These are phyloP conservation scores for Filobasidium wieringae DNA, from an alignment of 768 basidiomycete genomes.

Conservation along the genomic window DNA sequence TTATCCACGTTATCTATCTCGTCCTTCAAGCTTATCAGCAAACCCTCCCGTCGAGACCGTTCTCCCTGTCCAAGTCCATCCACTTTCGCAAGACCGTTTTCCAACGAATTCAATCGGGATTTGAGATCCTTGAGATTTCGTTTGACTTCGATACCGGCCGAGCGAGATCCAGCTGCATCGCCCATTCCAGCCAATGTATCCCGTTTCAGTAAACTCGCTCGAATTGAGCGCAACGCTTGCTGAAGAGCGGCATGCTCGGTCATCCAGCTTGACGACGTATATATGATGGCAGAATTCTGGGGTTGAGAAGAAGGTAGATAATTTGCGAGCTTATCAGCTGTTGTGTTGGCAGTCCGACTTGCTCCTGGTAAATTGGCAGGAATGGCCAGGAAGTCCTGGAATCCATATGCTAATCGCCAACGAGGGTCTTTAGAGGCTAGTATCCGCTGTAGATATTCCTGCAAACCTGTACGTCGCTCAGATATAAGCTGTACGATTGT, in stretches of 20 bases:
- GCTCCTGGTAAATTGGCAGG: slow-evolving; percentile 39
- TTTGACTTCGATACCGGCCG: slow-evolving; percentile 71
- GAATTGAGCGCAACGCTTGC: slow-evolving; percentile 61
- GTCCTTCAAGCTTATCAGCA: slow-evolving; percentile 76
- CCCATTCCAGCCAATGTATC: slow-evolving; percentile 68
- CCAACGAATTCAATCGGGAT: slow-evolving; percentile 57
- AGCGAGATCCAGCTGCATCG: slow-evolving; percentile 63
- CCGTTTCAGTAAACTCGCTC: slow-evolving; percentile 72
- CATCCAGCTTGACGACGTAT: slow-evolving; percentile 72
- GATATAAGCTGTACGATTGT: slow-evolving; percentile 48
- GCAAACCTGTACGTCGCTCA: slow-evolving; percentile 64
- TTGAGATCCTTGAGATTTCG: slow-evolving; percentile 28
- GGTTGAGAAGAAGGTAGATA: slow-evolving; percentile 5
- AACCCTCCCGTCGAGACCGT: slow-evolving; percentile 71
- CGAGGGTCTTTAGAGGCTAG: slow-evolving; percentile 64
- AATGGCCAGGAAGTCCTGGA: slow-evolving; percentile 77
- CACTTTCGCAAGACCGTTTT: slow-evolving; percentile 57
- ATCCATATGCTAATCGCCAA: slow-evolving; percentile 68
- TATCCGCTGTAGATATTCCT: slow-evolving; percentile 75
- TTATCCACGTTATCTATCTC: slow-evolving; percentile 78
- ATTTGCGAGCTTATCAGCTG: slow-evolving; percentile 16
- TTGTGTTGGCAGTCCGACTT: neutral
- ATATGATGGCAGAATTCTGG: slow-evolving; percentile 26
- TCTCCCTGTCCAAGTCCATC: slow-evolving; percentile 83
- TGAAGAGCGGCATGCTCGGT: slow-evolving; percentile 76